phyloP scores from a whole-genome alignment of 441 rosid genomes.

The Croton setiger region DNA sequence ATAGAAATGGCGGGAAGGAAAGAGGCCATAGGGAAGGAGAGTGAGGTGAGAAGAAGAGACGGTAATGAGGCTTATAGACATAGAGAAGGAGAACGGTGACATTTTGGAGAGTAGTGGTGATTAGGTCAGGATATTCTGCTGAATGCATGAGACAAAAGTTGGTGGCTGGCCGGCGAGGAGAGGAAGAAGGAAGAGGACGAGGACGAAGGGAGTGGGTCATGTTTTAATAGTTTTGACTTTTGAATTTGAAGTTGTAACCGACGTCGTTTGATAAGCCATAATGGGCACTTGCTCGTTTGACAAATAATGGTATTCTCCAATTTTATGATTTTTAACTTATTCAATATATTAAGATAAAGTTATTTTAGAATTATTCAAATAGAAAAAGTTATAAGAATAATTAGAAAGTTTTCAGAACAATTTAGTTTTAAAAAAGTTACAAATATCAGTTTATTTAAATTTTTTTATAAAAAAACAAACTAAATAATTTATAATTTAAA shows the following conservation, averaged over 20 bases:
- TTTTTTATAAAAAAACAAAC: too few species aligned
- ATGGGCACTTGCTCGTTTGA: too few species aligned
- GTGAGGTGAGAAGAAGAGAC: conserved; percentile 3
- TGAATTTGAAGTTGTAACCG: neutral
- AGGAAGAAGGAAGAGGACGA: neutral
- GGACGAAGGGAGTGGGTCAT: neutral
- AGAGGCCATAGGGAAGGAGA: conserved; percentile 10
- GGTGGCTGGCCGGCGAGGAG: neutral
- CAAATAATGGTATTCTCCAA: too few species aligned
- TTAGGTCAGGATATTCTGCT: neutral
- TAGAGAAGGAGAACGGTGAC: conserved; percentile 14
- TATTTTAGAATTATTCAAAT: too few species aligned
- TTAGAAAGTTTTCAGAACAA: too few species aligned
- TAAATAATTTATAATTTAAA: too few species aligned
- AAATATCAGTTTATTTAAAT: too few species aligned
- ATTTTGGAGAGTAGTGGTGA: neutral
- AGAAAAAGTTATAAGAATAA: too few species aligned
- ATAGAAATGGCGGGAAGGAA: conserved; percentile 16
- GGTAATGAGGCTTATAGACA: neutral
- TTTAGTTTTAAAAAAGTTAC: too few species aligned
- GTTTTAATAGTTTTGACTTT: neutral
- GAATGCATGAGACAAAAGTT: neutral
- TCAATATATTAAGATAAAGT: too few species aligned
- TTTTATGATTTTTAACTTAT: too few species aligned
- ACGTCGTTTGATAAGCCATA: neutral